Evolutionary conservation across 768 basidiomycete genomes (phyloP).

Genomic region (Mrakia hoshinonis): DNA sequence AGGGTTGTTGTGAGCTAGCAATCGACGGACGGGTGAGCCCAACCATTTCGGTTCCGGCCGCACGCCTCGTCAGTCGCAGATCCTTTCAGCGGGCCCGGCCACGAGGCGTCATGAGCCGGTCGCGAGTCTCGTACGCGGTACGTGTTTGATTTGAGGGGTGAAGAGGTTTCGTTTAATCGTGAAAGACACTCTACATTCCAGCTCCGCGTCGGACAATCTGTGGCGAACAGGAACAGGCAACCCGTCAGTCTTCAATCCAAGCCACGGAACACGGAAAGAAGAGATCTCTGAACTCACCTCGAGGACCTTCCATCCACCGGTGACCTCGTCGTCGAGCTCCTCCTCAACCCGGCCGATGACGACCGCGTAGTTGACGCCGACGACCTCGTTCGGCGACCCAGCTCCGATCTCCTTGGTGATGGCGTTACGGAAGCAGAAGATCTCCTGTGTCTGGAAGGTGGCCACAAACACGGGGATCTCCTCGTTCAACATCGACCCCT

Average conservation of each 20-base stretch:
- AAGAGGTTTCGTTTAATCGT: constrained; percentile 9
- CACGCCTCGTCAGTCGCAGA: not conserved
- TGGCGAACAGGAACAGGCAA: not conserved
- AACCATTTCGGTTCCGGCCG: not conserved
- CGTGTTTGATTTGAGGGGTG: not conserved
- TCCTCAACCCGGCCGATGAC: constrained; percentile 80
- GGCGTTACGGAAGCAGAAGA: constrained; percentile 80
- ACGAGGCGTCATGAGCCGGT: not conserved
- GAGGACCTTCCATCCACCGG: constrained; percentile 95
- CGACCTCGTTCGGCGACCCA: constrained; percentile 81
- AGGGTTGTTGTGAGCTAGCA: not conserved
- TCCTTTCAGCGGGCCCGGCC: not conserved
- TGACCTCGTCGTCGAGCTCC: constrained; percentile 82
- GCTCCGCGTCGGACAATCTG: constrained; percentile 12
- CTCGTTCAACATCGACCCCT: constrained; percentile 77
- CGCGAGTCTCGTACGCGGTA: no score
- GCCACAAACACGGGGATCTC: constrained; percentile 80
- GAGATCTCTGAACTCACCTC: constrained; percentile 48
- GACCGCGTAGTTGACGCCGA: constrained; percentile 86
- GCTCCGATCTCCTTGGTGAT: constrained; percentile 78
- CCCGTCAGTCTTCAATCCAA: not conserved
- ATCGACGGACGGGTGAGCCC: not conserved
- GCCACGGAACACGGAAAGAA: not conserved
- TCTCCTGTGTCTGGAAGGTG: constrained; percentile 86
- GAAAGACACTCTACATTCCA: not conserved